These are phyloP conservation scores for Hylodesmum podocarpum DNA, from an alignment of 306 rosid genomes.

Conservation along the genomic window DNA sequence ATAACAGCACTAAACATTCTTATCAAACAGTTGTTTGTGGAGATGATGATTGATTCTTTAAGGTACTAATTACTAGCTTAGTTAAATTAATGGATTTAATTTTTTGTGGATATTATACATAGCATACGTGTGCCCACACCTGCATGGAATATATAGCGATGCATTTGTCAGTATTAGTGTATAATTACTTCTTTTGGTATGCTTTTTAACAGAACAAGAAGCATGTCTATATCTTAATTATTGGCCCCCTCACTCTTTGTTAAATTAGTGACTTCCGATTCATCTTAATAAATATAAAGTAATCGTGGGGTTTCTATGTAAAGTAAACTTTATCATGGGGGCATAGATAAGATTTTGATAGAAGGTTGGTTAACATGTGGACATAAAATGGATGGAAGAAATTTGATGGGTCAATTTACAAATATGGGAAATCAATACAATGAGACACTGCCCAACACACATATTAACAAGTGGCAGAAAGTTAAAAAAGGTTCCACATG, in stretches of 20 bases:
- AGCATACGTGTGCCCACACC: background rate
- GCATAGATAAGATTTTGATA: conserved; percentile 13
- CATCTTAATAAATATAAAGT: conserved; percentile 25
- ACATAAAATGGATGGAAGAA: background rate
- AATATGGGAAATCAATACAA: background rate
- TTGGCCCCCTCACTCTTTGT: conserved; percentile 17
- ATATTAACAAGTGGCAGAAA: background rate
- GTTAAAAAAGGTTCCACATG: too few relatives aligned
- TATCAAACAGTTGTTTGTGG: background rate
- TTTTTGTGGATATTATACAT: background rate
- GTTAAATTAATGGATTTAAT: background rate
- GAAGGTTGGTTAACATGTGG: background rate
- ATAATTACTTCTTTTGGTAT: conserved; percentile 1
- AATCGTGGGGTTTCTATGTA: conserved; percentile 19
- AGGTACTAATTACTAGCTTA: background rate
- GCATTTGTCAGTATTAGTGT: background rate
- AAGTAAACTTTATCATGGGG: conserved; percentile 32
- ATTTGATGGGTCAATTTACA: background rate
- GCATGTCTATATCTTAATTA: background rate
- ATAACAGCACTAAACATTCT: background rate
- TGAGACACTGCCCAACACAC: background rate
- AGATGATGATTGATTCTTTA: background rate
- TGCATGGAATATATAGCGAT: conserved; percentile 8
- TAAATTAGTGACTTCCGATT: conserved; percentile 27
- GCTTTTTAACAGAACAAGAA: background rate